Evolutionary conservation across 179 eudicot species (phyloP), one percentile per base, ranked within the genome.

Genomic region (Silene coronaria): DNA sequence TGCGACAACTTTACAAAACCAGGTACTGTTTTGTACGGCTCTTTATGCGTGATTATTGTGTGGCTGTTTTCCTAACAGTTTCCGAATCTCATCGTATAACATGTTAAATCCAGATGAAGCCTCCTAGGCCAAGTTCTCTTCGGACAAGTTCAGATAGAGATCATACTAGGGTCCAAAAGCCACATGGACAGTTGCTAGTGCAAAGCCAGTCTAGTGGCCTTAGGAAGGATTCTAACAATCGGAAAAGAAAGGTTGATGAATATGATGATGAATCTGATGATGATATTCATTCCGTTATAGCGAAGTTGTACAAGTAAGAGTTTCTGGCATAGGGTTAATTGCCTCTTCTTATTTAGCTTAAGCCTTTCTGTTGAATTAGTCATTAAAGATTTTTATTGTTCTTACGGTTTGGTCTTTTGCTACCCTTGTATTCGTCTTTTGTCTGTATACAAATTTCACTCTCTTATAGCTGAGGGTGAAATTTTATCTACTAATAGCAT

Each of bases 251-350:
- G 77, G 71, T 79, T 10, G 63, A 63, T 58, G 81, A 88, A 65
- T 82, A 60, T 36, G 80, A 78, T 45, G 88, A 77, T 24, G 86
- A 85, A 27, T 89, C 80, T 5, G 82, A 34, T 34, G 78, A 68
- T 17, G 81, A 79, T 62, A 57, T 42, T 13, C 51, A 70, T 11
- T 78, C 87, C 4, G 77, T 72, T 81, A 90, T 94, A 76, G 81
- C 87, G 76, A 60, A 70, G 6, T 79, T 94, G 84, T 86, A 89
- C 59, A 71, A 88, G 98, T 93, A 88, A 38, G 3, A 13, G 6
- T 73, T 67, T 67, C 53, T 75, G 10, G 13, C 57, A 21, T 16
- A 32, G 13, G 9, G 4, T 21, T n/a, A 2, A 9, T 9, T 67
- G 17, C 45, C 9, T 22, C 22, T 38, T 66, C 46, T 61, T n/a